Evolutionary conservation across 2,329 filamentous ascomycete species (phyloP).

Genomic region (Clonostachys sp.): DNA sequence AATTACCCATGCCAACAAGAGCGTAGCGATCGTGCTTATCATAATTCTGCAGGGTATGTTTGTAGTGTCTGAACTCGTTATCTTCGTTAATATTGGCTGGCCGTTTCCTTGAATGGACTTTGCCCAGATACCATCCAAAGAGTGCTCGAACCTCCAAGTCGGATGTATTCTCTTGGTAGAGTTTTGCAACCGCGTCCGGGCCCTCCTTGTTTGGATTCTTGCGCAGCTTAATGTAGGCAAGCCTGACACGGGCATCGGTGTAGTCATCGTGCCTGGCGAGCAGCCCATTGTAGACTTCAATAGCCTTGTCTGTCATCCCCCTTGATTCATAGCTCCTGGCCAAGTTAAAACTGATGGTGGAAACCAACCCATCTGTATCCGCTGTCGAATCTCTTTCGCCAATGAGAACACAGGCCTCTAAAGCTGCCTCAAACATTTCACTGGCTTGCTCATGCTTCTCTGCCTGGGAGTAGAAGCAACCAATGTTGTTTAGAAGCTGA

Average conservation of each 20-base stretch:
- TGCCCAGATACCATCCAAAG: constrained; percentile 94
- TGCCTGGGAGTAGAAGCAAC: constrained; percentile 87
- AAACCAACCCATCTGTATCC: constrained; percentile 88
- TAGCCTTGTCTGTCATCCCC: constrained; percentile 74
- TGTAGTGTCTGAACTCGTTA: constrained; percentile 88
- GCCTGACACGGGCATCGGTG: constrained; percentile 80
- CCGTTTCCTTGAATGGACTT: constrained; percentile 73
- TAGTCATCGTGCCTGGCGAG: constrained; percentile 85
- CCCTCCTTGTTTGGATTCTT: constrained; percentile 81
- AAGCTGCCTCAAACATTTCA: constrained; percentile 85
- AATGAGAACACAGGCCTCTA: constrained; percentile 81
- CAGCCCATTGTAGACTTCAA: constrained; percentile 82
- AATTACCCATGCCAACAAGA: constrained; percentile 92
- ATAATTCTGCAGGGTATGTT: constrained; percentile 87
- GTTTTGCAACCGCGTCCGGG: constrained; percentile 76
- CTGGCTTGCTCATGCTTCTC: constrained; percentile 78
- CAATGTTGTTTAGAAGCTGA: constrained; percentile 94
- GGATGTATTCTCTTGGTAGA: constrained; percentile 77
- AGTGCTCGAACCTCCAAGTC: constrained; percentile 90
- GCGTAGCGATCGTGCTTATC: constrained; percentile 99
- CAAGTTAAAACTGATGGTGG: constrained; percentile 95
- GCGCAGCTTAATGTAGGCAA: constrained; percentile 85
- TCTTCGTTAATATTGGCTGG: constrained; percentile 81
- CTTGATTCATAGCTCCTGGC: constrained; percentile 89
- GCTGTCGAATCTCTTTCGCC: constrained; percentile 69